These are phyloP conservation scores for Coriaria nepalensis DNA, from an alignment of 306 rosid species.

Conservation along the genomic window DNA sequence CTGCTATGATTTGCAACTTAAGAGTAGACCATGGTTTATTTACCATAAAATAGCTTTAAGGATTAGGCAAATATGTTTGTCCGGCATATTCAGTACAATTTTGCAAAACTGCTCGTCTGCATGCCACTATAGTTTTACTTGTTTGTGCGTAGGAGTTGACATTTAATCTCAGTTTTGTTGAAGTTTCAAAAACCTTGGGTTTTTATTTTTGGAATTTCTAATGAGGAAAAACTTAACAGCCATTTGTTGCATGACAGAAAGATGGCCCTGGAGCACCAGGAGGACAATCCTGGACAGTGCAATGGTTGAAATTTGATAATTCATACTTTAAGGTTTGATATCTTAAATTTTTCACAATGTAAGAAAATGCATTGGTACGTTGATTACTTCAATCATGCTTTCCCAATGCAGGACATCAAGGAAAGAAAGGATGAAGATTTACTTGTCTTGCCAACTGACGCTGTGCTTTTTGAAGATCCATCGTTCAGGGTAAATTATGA, in stretches of 20 bases:
- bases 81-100: too few relatives aligned
- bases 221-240: too few relatives aligned
- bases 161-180: too few relatives aligned
- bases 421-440: constrained; percentile 76
- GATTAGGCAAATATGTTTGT: too few relatives aligned
- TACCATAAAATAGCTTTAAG: too few relatives aligned
- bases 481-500: constrained; percentile 55
- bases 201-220: too few relatives aligned
- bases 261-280: constrained; percentile 98
- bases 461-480: constrained; percentile 82
- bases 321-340: constrained; percentile 76
- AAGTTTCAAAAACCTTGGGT: too few relatives aligned
- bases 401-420: constrained; percentile 58
- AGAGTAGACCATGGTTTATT: too few relatives aligned
- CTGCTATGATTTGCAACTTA: too few relatives aligned
- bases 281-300: constrained; percentile 92
- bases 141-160: too few relatives aligned
- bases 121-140: too few relatives aligned
- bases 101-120: too few relatives aligned
- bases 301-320: constrained; percentile 96
- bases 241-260: constrained; percentile 41
- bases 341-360: constrained; percentile 5
- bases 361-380: constrained; percentile 1
- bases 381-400: constrained; percentile 3
- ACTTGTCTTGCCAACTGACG: constrained; percentile 91